A percentile compares a stretch with the other conserved stretches of the same genome.
phyloP scores from a whole-genome alignment of 176 grass and related monocot species.

The Carex parvula region DNA sequence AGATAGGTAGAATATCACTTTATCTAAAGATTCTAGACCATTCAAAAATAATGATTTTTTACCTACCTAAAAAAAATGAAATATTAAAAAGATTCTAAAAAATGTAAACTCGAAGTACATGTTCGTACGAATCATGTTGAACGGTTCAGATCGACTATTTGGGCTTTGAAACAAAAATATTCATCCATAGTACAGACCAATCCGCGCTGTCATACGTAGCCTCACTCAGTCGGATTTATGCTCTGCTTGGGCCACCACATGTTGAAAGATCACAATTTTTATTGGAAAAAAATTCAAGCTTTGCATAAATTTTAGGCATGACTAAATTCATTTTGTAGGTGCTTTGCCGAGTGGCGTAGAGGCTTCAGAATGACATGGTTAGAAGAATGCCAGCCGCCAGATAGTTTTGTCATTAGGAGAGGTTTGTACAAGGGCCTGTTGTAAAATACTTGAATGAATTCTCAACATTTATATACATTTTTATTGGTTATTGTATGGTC shows the following conservation, averaged over 20 bases:
- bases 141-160: no score
- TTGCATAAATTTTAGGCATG: background rate
- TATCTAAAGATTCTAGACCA: no score
- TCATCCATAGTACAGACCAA: no score
- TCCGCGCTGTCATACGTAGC: no score
- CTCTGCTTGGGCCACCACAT: background rate
- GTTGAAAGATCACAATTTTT: constrained; percentile 2
- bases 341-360: constrained; percentile 48
- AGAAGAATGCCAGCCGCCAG: constrained; percentile 80
- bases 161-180: no score
- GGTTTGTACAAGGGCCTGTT: constrained; percentile 78
- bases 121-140: no score
- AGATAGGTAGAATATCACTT: no score
- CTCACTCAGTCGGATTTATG: background rate
- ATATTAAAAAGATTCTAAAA: no score
- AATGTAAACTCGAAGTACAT: no score
- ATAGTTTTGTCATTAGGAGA: constrained; percentile 85
- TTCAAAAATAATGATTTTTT: no score
- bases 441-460: constrained; percentile 44
- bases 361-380: constrained; percentile 71
- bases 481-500: constrained; percentile 9
- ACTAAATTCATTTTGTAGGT: constrained; percentile 29
- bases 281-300: background rate
- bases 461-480: background rate
- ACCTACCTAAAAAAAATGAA: no score